A percentile compares a stretch with the other conserved stretches of the same genome.
phyloP scores from a whole-genome alignment of 352 stramenopile species.

The Stramenopiles sp. region DNA sequence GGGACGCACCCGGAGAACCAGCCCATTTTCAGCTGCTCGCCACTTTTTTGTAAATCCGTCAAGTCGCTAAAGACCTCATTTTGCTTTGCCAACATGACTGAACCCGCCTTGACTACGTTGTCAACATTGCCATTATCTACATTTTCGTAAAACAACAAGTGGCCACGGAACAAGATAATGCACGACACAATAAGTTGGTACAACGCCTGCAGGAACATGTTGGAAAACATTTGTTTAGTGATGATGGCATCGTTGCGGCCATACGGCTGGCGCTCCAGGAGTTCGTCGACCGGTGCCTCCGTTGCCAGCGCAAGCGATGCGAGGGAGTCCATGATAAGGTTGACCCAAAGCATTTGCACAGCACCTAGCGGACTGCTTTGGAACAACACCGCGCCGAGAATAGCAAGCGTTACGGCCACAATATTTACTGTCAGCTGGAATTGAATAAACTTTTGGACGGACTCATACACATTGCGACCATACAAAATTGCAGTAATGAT shows the following conservation, averaged over 20 bases:
- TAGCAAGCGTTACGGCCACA: constrained; percentile 64
- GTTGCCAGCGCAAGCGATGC: constrained; percentile 81
- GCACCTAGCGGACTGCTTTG: constrained; percentile 43
- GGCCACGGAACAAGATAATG: constrained; percentile 67
- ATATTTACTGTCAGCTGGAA: constrained; percentile 89
- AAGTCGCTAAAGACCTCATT: too few relatives aligned
- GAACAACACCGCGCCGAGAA: constrained; percentile 53
- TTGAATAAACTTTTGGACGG: constrained; percentile 86
- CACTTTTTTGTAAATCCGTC: too few relatives aligned
- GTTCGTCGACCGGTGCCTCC: constrained; percentile 55
- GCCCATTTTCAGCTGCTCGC: too few relatives aligned
- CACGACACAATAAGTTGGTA: constrained; percentile 68
- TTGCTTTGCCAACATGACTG: too few relatives aligned
- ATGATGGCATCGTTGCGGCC: constrained; percentile 62
- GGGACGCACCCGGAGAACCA: constrained; percentile 29
- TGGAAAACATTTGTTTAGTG: constrained; percentile 71
- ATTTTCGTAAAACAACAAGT: too few relatives aligned
- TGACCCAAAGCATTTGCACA: constrained; percentile 92
- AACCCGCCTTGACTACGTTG: too few relatives aligned
- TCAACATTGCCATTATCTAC: too few relatives aligned
- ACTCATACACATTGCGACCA: constrained; percentile 85
- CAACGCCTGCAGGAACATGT: constrained; percentile 72
- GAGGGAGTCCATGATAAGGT: constrained; percentile 97
- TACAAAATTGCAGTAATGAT: constrained; percentile 87
- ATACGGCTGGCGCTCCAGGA: constrained; percentile 74